Base-by-base conservation (phyloP, 139 green algal species). In the Gonium pectorale region DNA sequence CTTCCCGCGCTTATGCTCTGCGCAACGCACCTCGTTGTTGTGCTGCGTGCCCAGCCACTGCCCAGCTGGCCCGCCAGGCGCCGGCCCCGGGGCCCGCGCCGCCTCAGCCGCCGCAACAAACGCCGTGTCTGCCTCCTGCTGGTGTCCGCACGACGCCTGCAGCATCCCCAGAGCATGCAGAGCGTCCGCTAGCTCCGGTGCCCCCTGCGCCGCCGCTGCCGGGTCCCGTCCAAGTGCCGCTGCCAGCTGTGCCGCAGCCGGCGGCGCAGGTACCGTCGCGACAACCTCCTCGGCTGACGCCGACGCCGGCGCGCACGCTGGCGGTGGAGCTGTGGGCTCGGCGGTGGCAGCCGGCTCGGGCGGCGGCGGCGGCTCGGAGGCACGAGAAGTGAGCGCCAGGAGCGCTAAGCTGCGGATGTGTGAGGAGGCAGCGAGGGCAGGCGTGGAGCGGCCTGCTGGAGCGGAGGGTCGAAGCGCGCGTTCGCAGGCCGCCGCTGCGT, bases 11-110 rank as follows among this genome's bases (percentile, higher is more conserved):
- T 56, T 17, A 17, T 56, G 17, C 49, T 13, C 49, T 17, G 19
- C 17, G 15, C 81, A 19, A 62, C 75, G 27, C 59, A 83, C 67
- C 85, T 67, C 73, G 73, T 46, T 21, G 78, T 60, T 31, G 41
- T 70, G 37, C n/a, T 81, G 56, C 40, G 33, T 5, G 41, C 59
- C 4, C 40, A 38, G 22, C 75, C 75, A 62, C 7, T 4, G 5
- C n/a, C 38, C 69, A n/a, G n/a, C 29, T 13, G 13, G 21, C 49
- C 29, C 27, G 31, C 29, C 29, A n/a, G 11, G 19, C 40, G 59
- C 41, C 31, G 26, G 5, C 41, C 5, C 56, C 15, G 27, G 40
- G 35, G 24, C 40, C 40, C 6, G 37, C 35, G 51, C 52, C 8
- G 35, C 38, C 40, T 52, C 26, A 22, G 38, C 67, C 24, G 67